A percentile compares a stretch with the other conserved stretches of the same genome.
Evolutionary conservation across 768 basidiomycete species (phyloP).

Genomic region (Butyriboletus loyo): DNA sequence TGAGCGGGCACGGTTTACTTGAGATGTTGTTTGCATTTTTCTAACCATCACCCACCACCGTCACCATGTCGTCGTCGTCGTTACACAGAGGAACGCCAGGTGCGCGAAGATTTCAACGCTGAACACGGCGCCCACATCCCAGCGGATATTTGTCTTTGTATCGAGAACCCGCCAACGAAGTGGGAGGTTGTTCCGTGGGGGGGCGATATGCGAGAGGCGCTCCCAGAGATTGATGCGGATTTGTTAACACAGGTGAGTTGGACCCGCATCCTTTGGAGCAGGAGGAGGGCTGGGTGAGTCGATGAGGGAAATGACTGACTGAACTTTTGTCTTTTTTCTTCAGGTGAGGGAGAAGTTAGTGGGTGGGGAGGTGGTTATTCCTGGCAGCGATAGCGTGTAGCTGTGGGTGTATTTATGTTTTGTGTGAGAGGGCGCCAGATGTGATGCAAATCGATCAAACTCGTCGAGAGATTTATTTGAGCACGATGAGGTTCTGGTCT

Average conservation of each 20-base stretch:
- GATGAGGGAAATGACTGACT: background rate
- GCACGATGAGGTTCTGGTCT: background rate
- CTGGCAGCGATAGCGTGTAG: slow-evolving; percentile 27
- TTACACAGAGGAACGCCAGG: slow-evolving; percentile 59
- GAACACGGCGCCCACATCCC: slow-evolving; percentile 75
- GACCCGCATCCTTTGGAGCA: too few relatives aligned
- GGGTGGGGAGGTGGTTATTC: slow-evolving; percentile 11
- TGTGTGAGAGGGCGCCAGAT: background rate
- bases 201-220: slow-evolving; percentile 51
- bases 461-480: background rate
- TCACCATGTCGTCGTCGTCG: background rate
- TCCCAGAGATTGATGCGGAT: slow-evolving; percentile 63
- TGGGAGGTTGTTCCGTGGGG: slow-evolving; percentile 65
- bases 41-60: background rate
- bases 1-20: slow-evolving; percentile 23
- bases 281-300: too few relatives aligned
- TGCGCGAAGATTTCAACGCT: slow-evolving; percentile 65
- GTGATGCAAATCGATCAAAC: background rate
- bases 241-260: slow-evolving; percentile 50
- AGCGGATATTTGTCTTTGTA: slow-evolving; percentile 74
- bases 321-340: background rate
- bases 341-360: slow-evolving; percentile 33
- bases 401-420: background rate
- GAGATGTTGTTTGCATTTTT: background rate
- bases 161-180: slow-evolving; percentile 69